Base-by-base conservation (phyloP, 129 eudicot genomes). In the Helianthus annuus region DNA sequence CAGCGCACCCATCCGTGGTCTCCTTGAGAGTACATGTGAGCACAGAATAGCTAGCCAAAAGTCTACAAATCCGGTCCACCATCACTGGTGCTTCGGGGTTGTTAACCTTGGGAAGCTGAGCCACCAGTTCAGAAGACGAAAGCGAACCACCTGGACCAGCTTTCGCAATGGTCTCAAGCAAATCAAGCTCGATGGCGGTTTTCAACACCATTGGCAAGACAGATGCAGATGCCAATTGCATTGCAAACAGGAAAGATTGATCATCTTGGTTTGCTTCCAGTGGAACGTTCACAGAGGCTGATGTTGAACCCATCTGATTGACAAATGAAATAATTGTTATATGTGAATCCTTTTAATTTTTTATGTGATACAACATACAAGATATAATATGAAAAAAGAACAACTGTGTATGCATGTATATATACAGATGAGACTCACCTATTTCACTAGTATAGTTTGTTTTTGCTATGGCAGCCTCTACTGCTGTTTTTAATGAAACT, bases 31-130 rank as follows among this genome's bases (percentile, higher is more conserved):
- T 74, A 73, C 89, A 88, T 7, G 83, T 73, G 22, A 79, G 79
- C 48, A 79, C 79, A 10, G 79, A 73, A 22, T 79, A 56, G 71
- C 75, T 73, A 73, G 83, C 79, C 38, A 79, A 58, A 48, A 79
- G 83, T 27, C 79, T 49, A 49, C 78, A 74, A 15, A 79, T 79
- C 2, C 83, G 13, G 66, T 79, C 79, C 11, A 79, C 15, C 83
- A 79, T 73, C 70, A 69, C 79, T 3, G 83, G 75, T n/a, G 83
- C 83, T 48, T 79, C 83, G 0, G 79, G 79, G 71, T 79, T 79
- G 59, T 44, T 63, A 14, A 58, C 68, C 58, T 42, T 65, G 32
- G 75, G 56, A 14, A 73, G 66, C 75, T 79, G 75, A 73, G 79
- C 65, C 58, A 46, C 83, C n/a, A 79, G 40, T 36, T 79, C 63